Evolutionary conservation across 1,139 yeast species (phyloP).

Genomic region (Suhomyces terraborum): DNA sequence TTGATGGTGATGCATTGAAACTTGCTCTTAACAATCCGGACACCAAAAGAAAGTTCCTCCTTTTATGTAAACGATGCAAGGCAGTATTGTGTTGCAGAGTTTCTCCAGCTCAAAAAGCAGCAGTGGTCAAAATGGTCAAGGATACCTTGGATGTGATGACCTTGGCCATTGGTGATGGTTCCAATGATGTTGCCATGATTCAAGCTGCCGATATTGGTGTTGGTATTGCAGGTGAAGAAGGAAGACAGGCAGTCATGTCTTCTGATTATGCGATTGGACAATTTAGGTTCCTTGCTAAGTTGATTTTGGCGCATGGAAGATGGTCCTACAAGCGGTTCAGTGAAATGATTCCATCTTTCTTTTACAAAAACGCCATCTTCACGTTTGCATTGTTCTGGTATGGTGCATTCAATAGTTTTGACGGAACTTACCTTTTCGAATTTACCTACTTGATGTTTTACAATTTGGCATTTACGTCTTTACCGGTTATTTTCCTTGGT

Average conservation of each 20-base stretch:
- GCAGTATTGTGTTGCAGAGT: slow-evolving; percentile 96
- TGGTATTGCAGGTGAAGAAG: slow-evolving; percentile 98
- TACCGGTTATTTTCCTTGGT: slow-evolving; percentile 90
- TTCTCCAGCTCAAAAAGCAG: slow-evolving; percentile 95
- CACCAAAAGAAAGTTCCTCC: slow-evolving; percentile 66
- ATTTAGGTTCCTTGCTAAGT: slow-evolving; percentile 77
- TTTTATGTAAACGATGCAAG: slow-evolving; percentile 89
- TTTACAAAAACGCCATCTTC: slow-evolving; percentile 89
- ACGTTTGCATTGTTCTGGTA: slow-evolving; percentile 91
- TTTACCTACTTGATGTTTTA: slow-evolving; percentile 90
- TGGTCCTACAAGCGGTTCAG: slow-evolving; percentile 92
- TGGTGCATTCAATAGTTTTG: slow-evolving; percentile 81
- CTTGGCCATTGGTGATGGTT: slow-evolving; percentile 95
- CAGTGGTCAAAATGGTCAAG: slow-evolving; percentile 84
- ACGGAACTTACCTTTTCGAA: slow-evolving; percentile 89
- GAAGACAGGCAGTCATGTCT: slow-evolving; percentile 97
- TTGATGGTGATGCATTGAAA: slow-evolving; percentile 91
- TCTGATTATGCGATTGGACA: slow-evolving; percentile 97
- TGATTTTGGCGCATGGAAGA: slow-evolving; percentile 88
- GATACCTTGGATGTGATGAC: slow-evolving; percentile 82
- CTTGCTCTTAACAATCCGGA: slow-evolving; percentile 62
- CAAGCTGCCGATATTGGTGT: slow-evolving; percentile 98
- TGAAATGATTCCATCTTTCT: slow-evolving; percentile 93
- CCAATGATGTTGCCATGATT: slow-evolving; percentile 98
- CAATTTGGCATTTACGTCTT: slow-evolving; percentile 91